Evolutionary conservation across 139 green algal species (phyloP).

Genomic region (Chlorella vulgaris): DNA sequence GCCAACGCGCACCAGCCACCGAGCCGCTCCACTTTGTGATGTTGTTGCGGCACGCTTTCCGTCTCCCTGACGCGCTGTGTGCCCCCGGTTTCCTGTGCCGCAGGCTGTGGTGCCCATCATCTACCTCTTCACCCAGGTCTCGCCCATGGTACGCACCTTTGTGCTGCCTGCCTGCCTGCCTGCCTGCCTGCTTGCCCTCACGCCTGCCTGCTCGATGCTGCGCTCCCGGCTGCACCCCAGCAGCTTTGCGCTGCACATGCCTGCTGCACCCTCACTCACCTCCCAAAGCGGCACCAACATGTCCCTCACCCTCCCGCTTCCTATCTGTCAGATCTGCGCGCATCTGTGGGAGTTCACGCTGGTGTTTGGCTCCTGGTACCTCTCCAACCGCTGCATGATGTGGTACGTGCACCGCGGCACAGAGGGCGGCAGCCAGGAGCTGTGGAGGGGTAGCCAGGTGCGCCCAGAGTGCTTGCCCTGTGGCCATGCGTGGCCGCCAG

Average conservation of each 20-base stretch:
- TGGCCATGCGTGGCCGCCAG: neutral
- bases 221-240: too few relatives aligned
- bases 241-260: too few relatives aligned
- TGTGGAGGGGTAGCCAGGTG: conserved; percentile 28
- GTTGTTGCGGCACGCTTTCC: too few relatives aligned
- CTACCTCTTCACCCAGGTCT: conserved; percentile 18
- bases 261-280: too few relatives aligned
- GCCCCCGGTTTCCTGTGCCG: too few relatives aligned
- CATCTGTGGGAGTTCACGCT: conserved; percentile 26
- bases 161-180: neutral
- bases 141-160: conserved; percentile 21
- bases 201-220: too few relatives aligned
- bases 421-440: conserved; percentile 18
- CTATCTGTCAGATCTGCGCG: neutral
- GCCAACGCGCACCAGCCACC: too few relatives aligned
- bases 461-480: neutral
- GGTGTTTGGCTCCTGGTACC: conserved; percentile 21
- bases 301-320: neutral
- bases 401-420: conserved; percentile 7
- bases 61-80: too few relatives aligned
- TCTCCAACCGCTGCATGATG: conserved; percentile 22
- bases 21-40: too few relatives aligned
- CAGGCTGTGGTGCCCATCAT: conserved; percentile 26
- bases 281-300: too few relatives aligned
- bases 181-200: too few relatives aligned